Conservation (phyloP, 139 green algal species). For the Diplosphaera chodatii region DNA sequence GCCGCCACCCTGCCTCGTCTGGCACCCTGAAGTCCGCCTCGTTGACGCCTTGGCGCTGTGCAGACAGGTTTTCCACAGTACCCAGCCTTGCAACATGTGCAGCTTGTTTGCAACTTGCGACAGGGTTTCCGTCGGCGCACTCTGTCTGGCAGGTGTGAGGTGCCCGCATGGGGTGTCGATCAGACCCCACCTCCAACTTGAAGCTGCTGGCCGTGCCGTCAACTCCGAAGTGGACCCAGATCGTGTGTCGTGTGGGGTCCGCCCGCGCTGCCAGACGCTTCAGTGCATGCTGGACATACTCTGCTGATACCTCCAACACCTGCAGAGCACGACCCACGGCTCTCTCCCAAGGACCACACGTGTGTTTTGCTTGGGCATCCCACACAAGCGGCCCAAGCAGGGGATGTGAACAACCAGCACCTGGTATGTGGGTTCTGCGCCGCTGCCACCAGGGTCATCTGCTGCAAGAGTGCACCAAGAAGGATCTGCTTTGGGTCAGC, state of each 20-base stretch:
- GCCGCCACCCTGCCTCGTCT: conserved; percentile 12
- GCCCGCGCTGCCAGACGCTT: background rate
- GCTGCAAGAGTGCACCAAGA: too few relatives aligned
- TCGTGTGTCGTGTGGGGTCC: background rate
- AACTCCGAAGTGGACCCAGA: background rate
- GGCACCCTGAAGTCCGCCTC: conserved; percentile 9
- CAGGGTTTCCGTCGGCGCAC: too few relatives aligned
- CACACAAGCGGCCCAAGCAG: too few relatives aligned
- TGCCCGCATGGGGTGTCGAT: too few relatives aligned
- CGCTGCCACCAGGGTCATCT: too few relatives aligned
- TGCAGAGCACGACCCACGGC: too few relatives aligned
- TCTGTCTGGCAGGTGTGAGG: background rate
- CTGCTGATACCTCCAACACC: background rate
- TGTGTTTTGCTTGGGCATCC: too few relatives aligned
- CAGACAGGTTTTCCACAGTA: background rate
- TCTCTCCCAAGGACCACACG: too few relatives aligned
- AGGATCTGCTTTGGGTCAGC: too few relatives aligned
- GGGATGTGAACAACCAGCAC: too few relatives aligned
- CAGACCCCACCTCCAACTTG: background rate
- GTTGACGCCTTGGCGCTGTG: conserved; percentile 7
- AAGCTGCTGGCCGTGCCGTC: background rate
- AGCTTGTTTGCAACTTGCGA: too few relatives aligned
- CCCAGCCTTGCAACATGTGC: background rate
- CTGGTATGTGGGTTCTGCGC: too few relatives aligned
- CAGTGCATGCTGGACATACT: background rate